Base-by-base conservation (phyloP, 305 asterid genomes). In the Fraxinus nigra region DNA sequence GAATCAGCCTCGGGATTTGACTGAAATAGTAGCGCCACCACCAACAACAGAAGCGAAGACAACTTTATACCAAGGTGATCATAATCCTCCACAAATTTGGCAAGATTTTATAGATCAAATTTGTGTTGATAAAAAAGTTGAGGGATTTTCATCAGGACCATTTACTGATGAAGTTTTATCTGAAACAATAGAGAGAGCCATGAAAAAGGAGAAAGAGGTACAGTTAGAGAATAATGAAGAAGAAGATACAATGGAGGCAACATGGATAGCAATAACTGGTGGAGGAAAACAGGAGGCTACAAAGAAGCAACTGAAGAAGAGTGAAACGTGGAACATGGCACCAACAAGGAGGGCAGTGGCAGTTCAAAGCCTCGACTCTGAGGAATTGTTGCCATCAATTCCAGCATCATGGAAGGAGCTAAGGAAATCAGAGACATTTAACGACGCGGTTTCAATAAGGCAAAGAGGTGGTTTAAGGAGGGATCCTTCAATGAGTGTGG, bases 371-470 rank as follows among this genome's bases (percentile, higher is more conserved):
- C 81, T 85, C 5, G 90, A 83, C 82, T 81, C 87, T 0, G 86
- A 84, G 81, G 86, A 73, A 22, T 5, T 82, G 76, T n/a, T 63
- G 79, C 83, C 90, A 0, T 16, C 90, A 0, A 51, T 80, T 1
- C 89, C 87, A 0, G 87, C 81, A 34, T 86, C 81, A 18, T 86
- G 88, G 91, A 89, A 81, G 67, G 92, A 88, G 59, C 84, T 89
- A 40, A 79, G 89, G 82, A 89, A 89, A 75, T 84, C 91, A 0
- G 91, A 88, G 90, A 89, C 92, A 0, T 89, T 89, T 76, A 85
- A 89, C 61, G 92, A 87, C 11, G 85, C 90, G 1, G 90, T 86
- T 2, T 83, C 91, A 7, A 18, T 73, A 0, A 76, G 70, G 32
- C 83, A 88, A 0, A 74, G 89, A 59, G 92, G 91, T 9, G 92